phyloP scores from a whole-genome alignment of 805 yeast species.

The Cyberlindnera suaveolens region DNA sequence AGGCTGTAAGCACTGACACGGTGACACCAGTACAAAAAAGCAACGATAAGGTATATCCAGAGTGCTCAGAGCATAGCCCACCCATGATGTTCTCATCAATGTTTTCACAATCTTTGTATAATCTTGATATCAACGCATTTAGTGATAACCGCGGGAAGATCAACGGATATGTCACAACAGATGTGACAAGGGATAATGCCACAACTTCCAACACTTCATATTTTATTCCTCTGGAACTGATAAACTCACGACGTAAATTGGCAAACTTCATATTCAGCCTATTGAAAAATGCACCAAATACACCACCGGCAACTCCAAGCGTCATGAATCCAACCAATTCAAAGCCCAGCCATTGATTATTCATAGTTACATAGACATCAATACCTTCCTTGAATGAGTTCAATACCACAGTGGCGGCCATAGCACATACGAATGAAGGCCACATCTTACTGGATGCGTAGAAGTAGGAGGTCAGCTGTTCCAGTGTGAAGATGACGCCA shows the following conservation, averaged over 20 bases:
- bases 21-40: constrained; percentile 27
- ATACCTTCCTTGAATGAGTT: constrained; percentile 40
- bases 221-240: constrained; percentile 17
- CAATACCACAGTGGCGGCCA: constrained; percentile 59
- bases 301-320: constrained; percentile 66
- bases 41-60: constrained; percentile 6
- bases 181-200: constrained; percentile 42
- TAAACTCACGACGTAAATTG: constrained; percentile 21
- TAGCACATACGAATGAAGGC: constrained; percentile 78
- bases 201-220: constrained; percentile 44
- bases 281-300: constrained; percentile 51
- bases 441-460: constrained; percentile 65
- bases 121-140: constrained; percentile 46
- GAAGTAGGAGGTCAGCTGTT: constrained; percentile 59
- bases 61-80: constrained; percentile 19
- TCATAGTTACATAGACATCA: constrained; percentile 60
- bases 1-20: constrained; percentile 57
- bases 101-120: constrained; percentile 61
- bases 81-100: constrained; percentile 22
- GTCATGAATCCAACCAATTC: constrained; percentile 70
- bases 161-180: constrained; percentile 49
- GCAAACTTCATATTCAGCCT: constrained; percentile 41
- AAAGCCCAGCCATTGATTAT: constrained; percentile 65
- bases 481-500: constrained; percentile 75
- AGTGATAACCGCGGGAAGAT: constrained; percentile 49